Conservation (phyloP, 805 yeast genomes). For the Yamadazyma scolyti region DNA sequence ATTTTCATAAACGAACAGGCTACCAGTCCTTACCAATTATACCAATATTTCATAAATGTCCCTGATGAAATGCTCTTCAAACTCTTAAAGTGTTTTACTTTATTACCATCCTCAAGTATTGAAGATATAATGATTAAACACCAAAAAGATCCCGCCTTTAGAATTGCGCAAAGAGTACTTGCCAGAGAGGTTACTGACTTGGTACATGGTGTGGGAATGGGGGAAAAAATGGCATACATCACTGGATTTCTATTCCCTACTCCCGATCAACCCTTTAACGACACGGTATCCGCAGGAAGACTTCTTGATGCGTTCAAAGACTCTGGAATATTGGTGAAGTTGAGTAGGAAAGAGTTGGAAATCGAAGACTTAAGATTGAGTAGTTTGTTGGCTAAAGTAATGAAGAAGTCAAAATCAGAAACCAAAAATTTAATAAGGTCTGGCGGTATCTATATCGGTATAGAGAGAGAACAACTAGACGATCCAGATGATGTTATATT, state of each 20-base stretch:
- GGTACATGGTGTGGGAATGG: constrained; percentile 78
- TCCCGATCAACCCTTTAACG: constrained; percentile 46
- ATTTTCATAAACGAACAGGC: constrained; percentile 73
- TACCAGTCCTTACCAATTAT: constrained; percentile 78
- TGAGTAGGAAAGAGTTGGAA: constrained; percentile 31
- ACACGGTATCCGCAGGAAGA: constrained; percentile 43
- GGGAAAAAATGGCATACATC: constrained; percentile 61
- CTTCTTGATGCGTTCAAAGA: constrained; percentile 53
- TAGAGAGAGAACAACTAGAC: constrained; percentile 46
- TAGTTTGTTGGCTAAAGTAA: constrained; percentile 46
- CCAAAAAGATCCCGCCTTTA: constrained; percentile 50
- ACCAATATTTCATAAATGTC: constrained; percentile 78
- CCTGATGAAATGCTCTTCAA: constrained; percentile 72
- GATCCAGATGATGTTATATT: constrained; percentile 49
- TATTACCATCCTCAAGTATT: constrained; percentile 64
- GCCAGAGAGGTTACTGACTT: constrained; percentile 86
- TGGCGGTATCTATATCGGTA: constrained; percentile 75
- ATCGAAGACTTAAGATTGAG: constrained; percentile 44
- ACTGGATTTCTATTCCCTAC: constrained; percentile 66
- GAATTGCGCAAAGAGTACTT: constrained; percentile 71
- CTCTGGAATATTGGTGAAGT: constrained; percentile 50
- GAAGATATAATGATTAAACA: constrained; percentile 53
- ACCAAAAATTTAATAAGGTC: constrained; percentile 57
- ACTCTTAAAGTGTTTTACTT: constrained; percentile 72
- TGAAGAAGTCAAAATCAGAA: constrained; percentile 51